Conservation (phyloP, 2,329 filamentous ascomycete genomes). For the Colletotrichum musicola region DNA sequence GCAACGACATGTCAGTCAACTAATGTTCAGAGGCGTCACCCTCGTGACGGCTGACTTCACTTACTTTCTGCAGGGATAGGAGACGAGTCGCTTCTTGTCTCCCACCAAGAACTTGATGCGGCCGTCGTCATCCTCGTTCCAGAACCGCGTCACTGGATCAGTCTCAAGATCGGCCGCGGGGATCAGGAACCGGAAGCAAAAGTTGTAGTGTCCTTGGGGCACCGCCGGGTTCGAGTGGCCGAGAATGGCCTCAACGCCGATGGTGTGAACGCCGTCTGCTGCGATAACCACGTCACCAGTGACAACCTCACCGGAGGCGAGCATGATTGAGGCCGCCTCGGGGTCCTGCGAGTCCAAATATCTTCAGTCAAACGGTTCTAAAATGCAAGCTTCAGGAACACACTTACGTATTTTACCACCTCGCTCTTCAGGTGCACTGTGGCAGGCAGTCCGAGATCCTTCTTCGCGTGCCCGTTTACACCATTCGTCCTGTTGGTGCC, state of each 20-base stretch:
- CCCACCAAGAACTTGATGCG: slow-evolving; percentile 39
- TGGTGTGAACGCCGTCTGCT: slow-evolving; percentile 58
- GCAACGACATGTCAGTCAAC: background rate
- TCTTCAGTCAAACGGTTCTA: too few relatives aligned
- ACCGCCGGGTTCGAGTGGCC: slow-evolving; percentile 45
- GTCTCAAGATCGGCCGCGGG: slow-evolving; percentile 44
- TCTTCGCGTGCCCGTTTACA: background rate
- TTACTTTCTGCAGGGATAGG: slow-evolving; percentile 50
- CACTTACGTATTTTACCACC: slow-evolving; percentile 46
- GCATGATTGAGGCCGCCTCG: slow-evolving; percentile 44
- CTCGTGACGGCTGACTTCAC: slow-evolving; percentile 1
- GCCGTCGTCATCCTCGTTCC: slow-evolving; percentile 45
- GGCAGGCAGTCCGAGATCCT: slow-evolving; percentile 43
- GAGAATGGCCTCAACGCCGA: slow-evolving; percentile 45
- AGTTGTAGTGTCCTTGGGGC: slow-evolving; percentile 46
- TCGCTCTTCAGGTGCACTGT: slow-evolving; percentile 42
- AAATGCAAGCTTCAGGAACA: background rate
- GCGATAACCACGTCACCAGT: slow-evolving; percentile 56
- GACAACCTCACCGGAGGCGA: slow-evolving; percentile 46
- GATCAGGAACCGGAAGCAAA: slow-evolving; percentile 53
- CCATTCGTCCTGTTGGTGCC: too few relatives aligned
- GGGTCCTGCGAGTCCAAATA: slow-evolving; percentile 41
- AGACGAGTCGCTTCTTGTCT: slow-evolving; percentile 46
- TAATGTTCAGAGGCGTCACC: too few relatives aligned
- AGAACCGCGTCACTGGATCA: slow-evolving; percentile 48